Base-by-base conservation (phyloP, 495 filamentous ascomycete genomes). In the Neurospora sublineolata region DNA sequence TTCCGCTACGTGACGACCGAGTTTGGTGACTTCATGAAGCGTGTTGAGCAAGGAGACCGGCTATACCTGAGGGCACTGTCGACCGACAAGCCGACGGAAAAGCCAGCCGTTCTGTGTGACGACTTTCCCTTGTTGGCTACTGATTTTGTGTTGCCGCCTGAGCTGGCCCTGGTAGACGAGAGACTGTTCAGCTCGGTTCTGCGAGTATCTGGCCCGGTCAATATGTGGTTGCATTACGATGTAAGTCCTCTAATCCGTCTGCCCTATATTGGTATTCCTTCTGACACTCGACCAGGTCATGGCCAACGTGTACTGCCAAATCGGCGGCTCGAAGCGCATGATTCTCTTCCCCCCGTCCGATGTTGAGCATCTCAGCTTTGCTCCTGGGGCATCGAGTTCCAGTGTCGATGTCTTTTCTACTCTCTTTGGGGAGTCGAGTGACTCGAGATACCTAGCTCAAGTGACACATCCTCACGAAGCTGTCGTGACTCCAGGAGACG, bases 221-320 rank as follows among this genome's bases (percentile, higher is more conserved):
- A 87, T 36, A 93, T 98, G 88, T 97, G 93, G 94, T 83, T 97
- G 36, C 93, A 97, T 79, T 97, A 94, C 82, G 93, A 97, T 79
- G 91, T 92, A 80, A 83, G 86, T 80, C 39, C 3, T 36, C 44
- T 52, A 3, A 16, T 37, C 18, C 37, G 37, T 16, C 14, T 10
- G 6, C 11, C 9, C 1, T 64, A 7, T 52, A 1, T 9, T 1
- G 14, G 40, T 14, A 23, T 33, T 46, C 71, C 23, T 33, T 68
- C 73, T 79, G 18, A 79, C 72, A 44, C 27, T 20, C 16, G 39
- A 6, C 4, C 33, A 90, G 89, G 92, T 94, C 20, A 94, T 96
- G 89, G 93, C 93, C 33, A 97, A 97, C 76, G 84, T 97, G 8
- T 89, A 95, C 64, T 94, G 91, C 77, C 94, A 97, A 75, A 86